These are phyloP conservation scores for Suhomyces maxii DNA, from an alignment of 1,139 yeast genomes.

Conservation along the genomic window DNA sequence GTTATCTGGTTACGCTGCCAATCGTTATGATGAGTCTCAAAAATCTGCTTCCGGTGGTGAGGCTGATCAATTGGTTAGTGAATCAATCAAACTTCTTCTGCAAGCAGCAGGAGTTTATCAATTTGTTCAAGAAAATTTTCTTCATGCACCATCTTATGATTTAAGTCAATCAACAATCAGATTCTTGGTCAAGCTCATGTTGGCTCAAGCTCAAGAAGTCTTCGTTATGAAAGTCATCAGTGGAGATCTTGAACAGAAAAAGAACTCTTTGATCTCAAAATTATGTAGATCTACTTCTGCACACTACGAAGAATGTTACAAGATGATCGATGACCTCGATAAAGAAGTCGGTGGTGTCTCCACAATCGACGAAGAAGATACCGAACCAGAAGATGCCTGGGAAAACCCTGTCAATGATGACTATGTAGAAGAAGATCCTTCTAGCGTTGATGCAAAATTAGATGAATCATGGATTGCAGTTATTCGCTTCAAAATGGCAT, in stretches of 20 bases:
- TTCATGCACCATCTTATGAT: slow-evolving; percentile 88
- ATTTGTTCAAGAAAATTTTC: slow-evolving; percentile 74
- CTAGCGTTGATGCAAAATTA: slow-evolving; percentile 47
- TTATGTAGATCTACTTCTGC: slow-evolving; percentile 63
- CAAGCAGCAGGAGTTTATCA: slow-evolving; percentile 79
- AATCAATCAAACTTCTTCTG: slow-evolving; percentile 63
- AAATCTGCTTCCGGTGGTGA: slow-evolving; percentile 18
- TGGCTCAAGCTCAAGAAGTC: slow-evolving; percentile 89
- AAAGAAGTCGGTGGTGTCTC: slow-evolving; percentile 10
- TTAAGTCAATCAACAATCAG: slow-evolving; percentile 67
- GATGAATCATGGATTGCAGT: slow-evolving; percentile 47
- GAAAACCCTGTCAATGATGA: slow-evolving; percentile 19
- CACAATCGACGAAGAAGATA: slow-evolving; percentile 15
- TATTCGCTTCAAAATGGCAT: slow-evolving; percentile 49
- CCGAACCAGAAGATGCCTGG: slow-evolving; percentile 8
- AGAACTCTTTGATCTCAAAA: slow-evolving; percentile 70
- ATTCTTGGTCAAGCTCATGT: slow-evolving; percentile 62
- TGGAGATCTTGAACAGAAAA: slow-evolving; percentile 46
- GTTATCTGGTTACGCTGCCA: slow-evolving; percentile 50
- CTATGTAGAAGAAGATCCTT: slow-evolving; percentile 26
- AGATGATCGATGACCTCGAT: slow-evolving; percentile 35
- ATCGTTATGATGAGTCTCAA: slow-evolving; percentile 44
- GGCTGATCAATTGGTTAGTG: slow-evolving; percentile 50
- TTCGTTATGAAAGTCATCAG: slow-evolving; percentile 66
- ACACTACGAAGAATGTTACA: slow-evolving; percentile 53